phyloP scores from a whole-genome alignment of 2,329 filamentous ascomycete species.

The Exophiala alcalophila region DNA sequence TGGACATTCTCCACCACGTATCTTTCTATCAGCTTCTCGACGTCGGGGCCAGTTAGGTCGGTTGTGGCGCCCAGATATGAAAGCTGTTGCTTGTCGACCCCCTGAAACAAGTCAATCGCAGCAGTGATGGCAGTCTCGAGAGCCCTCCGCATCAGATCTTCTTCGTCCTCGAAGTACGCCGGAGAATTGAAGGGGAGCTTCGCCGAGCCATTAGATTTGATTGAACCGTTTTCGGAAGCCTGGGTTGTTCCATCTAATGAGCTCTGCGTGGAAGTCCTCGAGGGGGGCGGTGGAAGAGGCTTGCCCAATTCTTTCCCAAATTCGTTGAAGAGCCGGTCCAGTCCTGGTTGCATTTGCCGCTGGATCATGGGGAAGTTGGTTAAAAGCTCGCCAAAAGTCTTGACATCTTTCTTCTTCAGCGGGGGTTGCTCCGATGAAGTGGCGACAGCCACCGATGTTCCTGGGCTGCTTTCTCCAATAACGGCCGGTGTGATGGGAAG shows the following conservation, averaged over 20 bases:
- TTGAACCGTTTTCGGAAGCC: slow-evolving; percentile 32
- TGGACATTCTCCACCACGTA: slow-evolving; percentile 94
- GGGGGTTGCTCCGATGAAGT: slow-evolving; percentile 36
- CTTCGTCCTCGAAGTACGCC: slow-evolving; percentile 81
- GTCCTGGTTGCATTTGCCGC: slow-evolving; percentile 86
- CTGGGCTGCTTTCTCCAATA: slow-evolving; percentile 16
- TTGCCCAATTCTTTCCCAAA: slow-evolving; percentile 84
- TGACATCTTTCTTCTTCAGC: slow-evolving; percentile 83
- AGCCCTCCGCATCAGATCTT: slow-evolving; percentile 82
- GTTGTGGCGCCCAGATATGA: slow-evolving; percentile 90
- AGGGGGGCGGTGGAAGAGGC: slow-evolving; percentile 71
- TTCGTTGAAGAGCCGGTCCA: slow-evolving; percentile 86
- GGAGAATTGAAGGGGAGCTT: slow-evolving; percentile 55
- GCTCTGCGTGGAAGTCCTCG: slow-evolving; percentile 27
- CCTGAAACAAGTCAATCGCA: slow-evolving; percentile 93
- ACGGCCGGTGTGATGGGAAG: slow-evolving; percentile 37
- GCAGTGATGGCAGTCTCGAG: slow-evolving; percentile 88
- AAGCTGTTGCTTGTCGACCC: slow-evolving; percentile 91
- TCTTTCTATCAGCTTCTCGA: slow-evolving; percentile 90
- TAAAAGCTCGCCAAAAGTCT: slow-evolving; percentile 82
- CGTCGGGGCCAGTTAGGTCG: slow-evolving; percentile 83
- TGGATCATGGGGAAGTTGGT: slow-evolving; percentile 94
- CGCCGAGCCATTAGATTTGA: slow-evolving; percentile 39
- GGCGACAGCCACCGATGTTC: slow-evolving; percentile 6
- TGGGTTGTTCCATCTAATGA: slow-evolving; percentile 28